Conservation (phyloP, 441 rosid species). For the Mallotus repandus region DNA sequence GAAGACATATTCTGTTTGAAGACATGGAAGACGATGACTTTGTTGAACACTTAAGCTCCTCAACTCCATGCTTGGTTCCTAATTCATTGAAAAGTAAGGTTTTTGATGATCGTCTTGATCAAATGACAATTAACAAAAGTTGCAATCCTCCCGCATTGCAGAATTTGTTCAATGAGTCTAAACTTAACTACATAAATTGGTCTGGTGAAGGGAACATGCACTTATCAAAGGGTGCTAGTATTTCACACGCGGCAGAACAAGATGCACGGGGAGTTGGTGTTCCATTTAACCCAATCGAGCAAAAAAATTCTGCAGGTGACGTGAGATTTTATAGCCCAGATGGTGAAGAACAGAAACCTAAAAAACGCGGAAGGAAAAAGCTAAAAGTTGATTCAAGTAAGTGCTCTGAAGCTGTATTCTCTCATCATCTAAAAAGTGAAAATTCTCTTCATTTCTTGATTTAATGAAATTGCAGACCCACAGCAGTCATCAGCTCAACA, state of each 20-base stretch:
- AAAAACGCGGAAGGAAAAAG: slow-evolving; percentile 80
- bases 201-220: slow-evolving; percentile 40
- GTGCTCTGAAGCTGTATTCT: slow-evolving; percentile 27
- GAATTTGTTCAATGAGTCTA: slow-evolving; percentile 59
- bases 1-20: slow-evolving; percentile 65
- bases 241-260: slow-evolving; percentile 31
- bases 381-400: slow-evolving; percentile 69
- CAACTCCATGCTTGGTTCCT: slow-evolving; percentile 26
- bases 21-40: slow-evolving; percentile 88
- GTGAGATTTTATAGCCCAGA: slow-evolving; percentile 32
- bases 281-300: slow-evolving; percentile 30
- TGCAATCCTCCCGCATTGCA: slow-evolving; percentile 53
- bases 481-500: slow-evolving; percentile 44
- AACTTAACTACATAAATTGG: slow-evolving; percentile 36
- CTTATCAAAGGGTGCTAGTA: slow-evolving; percentile 35
- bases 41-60: slow-evolving; percentile 39
- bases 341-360: slow-evolving; percentile 45
- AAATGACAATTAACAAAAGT: slow-evolving; percentile 41
- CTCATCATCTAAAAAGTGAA: slow-evolving; percentile 15
- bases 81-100: slow-evolving; percentile 26
- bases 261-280: slow-evolving; percentile 35
- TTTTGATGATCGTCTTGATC: slow-evolving; percentile 26
- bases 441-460: slow-evolving; percentile 24
- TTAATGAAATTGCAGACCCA: slow-evolving; percentile 41
- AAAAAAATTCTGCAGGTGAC: slow-evolving; percentile 32